Evolutionary conservation across 768 basidiomycete genomes (phyloP).

Genomic region (Pleurotus sapidus): DNA sequence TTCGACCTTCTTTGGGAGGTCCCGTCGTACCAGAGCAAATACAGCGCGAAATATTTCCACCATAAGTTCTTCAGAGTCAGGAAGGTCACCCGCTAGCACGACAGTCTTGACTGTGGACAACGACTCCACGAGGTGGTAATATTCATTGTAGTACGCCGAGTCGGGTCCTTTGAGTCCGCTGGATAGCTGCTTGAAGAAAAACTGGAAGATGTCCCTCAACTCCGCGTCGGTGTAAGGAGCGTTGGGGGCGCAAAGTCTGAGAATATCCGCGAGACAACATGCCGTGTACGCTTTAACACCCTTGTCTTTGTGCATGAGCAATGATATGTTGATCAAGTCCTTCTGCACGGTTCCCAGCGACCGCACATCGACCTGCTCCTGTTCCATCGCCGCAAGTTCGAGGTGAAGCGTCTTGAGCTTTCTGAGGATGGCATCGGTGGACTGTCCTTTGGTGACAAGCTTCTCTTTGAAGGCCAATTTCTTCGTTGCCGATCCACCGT

Average conservation of each 20-base stretch:
- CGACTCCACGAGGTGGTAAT: slow-evolving; percentile 92
- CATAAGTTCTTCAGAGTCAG: slow-evolving; percentile 82
- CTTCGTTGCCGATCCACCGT: slow-evolving; percentile 52
- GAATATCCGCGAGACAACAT: slow-evolving; percentile 91
- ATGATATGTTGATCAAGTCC: slow-evolving; percentile 75
- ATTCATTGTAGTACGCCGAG: slow-evolving; percentile 85
- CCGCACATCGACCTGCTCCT: slow-evolving; percentile 75
- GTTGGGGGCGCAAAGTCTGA: slow-evolving; percentile 93
- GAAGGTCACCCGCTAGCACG: slow-evolving; percentile 90
- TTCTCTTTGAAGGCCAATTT: slow-evolving; percentile 81
- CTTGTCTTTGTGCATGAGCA: slow-evolving; percentile 92
- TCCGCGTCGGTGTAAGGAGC: slow-evolving; percentile 91
- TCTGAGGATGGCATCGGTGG: slow-evolving; percentile 82
- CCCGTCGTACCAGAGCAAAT: slow-evolving; percentile 75
- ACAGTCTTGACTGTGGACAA: slow-evolving; percentile 94
- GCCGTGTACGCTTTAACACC: slow-evolving; percentile 95
- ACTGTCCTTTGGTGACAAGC: slow-evolving; percentile 70
- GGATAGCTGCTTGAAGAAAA: slow-evolving; percentile 87
- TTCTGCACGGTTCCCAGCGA: slow-evolving; percentile 70
- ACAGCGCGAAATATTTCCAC: slow-evolving; percentile 79
- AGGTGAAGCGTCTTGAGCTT: slow-evolving; percentile 78
- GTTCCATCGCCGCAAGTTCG: slow-evolving; percentile 81
- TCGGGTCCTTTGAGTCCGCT: slow-evolving; percentile 74
- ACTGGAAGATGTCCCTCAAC: slow-evolving; percentile 94
- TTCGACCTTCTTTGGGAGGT: slow-evolving; percentile 76